Base-by-base conservation (phyloP, 306 rosid genomes). In the Mimosa pudica region DNA sequence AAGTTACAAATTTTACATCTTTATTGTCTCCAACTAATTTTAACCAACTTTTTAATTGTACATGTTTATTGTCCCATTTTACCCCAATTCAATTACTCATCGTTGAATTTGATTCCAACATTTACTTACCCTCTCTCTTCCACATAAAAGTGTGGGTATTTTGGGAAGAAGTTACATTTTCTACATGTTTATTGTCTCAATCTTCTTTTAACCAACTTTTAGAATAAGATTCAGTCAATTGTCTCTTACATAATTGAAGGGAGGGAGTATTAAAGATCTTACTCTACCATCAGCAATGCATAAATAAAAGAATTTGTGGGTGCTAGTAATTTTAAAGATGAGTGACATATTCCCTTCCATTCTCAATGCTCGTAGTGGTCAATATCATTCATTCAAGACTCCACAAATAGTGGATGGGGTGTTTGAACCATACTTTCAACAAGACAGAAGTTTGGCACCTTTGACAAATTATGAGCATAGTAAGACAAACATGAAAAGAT, bases 291-390 rank as follows among this genome's bases (percentile, higher is more conserved):
- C 36, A n/a, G 30, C 11, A 41, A 14, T 4, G 7, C 12, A 38
- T 8, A 66, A 13, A 36, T 38, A 14, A 66, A 66, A 16, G 20
- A 16, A 66, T 60, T 20, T 13, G 55, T n/a, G 8, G 52, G 35
- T 68, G 17, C 52, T n/a, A 30, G 52, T 18, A 9, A 4, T 44
- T n/a, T 5, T 12, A 10, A 70, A 46, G 41, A 70, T 70, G 9
- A 70, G 24, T 20, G 74, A 12, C 57, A 46, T 46, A 70, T 45
- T 45, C 74, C 51, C 57, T 70, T 46, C 16, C 74, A 20, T 70
- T 45, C 57, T 20, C 57, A 20, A 70, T 20, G 74, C 38, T 7
- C 20, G 74, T 24, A 20, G 41, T 11, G 10, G 18, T 70, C 74
- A 70, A 45, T 45, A 70, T 70, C 57, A 70, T 32, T 70, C 10